Conservation (phyloP, 148 eudicot genomes). For the Cornus suecica region DNA sequence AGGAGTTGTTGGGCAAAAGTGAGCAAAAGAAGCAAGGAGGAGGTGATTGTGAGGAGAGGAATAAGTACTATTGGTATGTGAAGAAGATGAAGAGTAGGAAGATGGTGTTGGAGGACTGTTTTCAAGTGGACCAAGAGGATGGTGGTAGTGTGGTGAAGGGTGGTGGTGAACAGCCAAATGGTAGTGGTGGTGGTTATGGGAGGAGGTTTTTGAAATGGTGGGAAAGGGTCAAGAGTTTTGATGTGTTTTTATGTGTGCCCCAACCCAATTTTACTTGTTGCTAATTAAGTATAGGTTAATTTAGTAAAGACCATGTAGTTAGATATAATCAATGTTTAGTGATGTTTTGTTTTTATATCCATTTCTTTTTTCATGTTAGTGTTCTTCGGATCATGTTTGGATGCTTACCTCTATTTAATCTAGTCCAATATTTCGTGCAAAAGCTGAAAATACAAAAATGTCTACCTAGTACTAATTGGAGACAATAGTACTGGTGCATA, state of each 20-base stretch:
- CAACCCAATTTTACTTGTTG: constrained; percentile 13
- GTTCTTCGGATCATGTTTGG: too few species aligned
- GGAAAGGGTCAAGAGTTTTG: constrained; percentile 40
- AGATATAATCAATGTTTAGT: too few species aligned
- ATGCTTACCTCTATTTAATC: too few species aligned
- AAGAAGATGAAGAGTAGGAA: constrained; percentile 11
- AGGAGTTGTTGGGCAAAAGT: constrained; percentile 10
- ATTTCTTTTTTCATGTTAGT: too few species aligned
- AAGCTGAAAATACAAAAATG: too few species aligned
- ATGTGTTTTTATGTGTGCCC: constrained; percentile 36
- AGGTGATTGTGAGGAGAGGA: constrained; percentile 18
- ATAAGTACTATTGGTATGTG: not conserved
- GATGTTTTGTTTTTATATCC: too few species aligned
- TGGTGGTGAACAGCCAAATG: not conserved
- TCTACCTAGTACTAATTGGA: too few species aligned
- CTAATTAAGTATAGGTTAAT: not conserved
- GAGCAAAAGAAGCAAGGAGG: constrained; percentile 11
- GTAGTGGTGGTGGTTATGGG: constrained; percentile 10
- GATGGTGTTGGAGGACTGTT: constrained; percentile 23
- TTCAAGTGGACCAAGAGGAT: constrained; percentile 21
- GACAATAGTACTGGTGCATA: too few species aligned
- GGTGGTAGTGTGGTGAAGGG: not conserved
- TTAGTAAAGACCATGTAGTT: too few species aligned
- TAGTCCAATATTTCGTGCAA: too few species aligned
- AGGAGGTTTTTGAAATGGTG: constrained; percentile 24